phyloP scores from a whole-genome alignment of 208 protist species.

The Zelonia costaricensis region DNA sequence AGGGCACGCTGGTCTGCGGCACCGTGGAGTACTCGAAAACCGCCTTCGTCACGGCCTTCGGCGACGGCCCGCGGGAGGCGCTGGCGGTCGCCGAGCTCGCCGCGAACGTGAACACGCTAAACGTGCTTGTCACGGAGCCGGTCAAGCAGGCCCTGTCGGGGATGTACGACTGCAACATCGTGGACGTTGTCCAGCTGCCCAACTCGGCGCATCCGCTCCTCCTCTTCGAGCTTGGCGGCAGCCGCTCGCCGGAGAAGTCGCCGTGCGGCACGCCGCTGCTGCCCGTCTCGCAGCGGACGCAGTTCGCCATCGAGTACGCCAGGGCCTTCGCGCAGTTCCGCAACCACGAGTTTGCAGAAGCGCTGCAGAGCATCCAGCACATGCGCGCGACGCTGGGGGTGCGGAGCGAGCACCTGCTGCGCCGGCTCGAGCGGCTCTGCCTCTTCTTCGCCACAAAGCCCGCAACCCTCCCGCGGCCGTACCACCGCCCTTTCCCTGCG shows the following conservation, averaged over 20 bases:
- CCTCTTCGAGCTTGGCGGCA: constrained; percentile 72
- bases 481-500: constrained; percentile 54
- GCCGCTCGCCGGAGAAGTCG: not conserved
- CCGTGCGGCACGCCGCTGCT: constrained; percentile 11
- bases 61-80: constrained; percentile 60
- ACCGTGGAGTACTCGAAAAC: constrained; percentile 75
- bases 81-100: constrained; percentile 64
- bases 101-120: constrained; percentile 44
- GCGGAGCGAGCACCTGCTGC: constrained; percentile 34
- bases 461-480: constrained; percentile 50
- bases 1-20: constrained; percentile 80
- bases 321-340: constrained; percentile 77
- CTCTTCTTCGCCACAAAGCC: constrained; percentile 46
- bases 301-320: constrained; percentile 70
- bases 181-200: constrained; percentile 70
- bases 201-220: constrained; percentile 52
- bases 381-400: constrained; percentile 20
- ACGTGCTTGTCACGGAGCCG: constrained; percentile 70
- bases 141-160: constrained; percentile 75
- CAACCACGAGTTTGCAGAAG: constrained; percentile 66
- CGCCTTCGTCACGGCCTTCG: constrained; percentile 83
- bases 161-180: constrained; percentile 78
- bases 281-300: constrained; percentile 6
- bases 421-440: constrained; percentile 67
- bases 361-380: constrained; percentile 38